Conservation (phyloP, 2,329 filamentous ascomycete genomes). For the Hymenoscyphus fraxineus region DNA sequence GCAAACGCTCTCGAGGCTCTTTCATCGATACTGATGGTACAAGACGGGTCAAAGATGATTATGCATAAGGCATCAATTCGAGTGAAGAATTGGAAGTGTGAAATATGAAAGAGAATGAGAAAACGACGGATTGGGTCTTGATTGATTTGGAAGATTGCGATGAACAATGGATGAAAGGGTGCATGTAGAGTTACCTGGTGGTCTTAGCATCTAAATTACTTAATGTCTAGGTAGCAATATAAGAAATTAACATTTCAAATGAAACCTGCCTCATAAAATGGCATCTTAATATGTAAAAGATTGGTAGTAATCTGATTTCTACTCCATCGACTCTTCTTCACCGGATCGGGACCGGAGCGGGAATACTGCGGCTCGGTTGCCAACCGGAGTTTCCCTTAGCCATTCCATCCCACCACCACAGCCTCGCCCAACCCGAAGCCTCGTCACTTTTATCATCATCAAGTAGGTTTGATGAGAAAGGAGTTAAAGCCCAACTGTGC, state of each 20-base stretch:
- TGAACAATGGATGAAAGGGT: neutral
- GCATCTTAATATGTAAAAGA: neutral
- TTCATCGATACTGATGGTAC: conserved; percentile 48
- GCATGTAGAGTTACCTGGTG: neutral
- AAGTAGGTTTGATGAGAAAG: neutral
- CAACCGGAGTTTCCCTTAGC: too few relatives aligned
- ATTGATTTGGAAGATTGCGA: neutral
- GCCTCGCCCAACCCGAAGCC: neutral
- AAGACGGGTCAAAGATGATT: conserved; percentile 67
- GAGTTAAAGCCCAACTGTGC: too few relatives aligned
- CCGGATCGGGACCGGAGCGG: too few relatives aligned
- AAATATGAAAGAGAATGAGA: conserved; percentile 5
- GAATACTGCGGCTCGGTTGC: neutral
- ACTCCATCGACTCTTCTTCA: too few relatives aligned
- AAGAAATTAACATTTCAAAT: neutral
- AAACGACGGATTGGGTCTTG: neutral
- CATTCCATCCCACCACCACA: neutral
- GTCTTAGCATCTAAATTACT: conserved; percentile 3
- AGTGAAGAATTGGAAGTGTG: conserved; percentile 17
- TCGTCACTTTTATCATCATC: too few relatives aligned
- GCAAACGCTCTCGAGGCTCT: conserved; percentile 47
- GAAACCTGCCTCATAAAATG: neutral
- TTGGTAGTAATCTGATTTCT: neutral
- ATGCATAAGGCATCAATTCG: conserved; percentile 35
- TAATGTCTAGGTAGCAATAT: conserved; percentile 7